Evolutionary conservation across 352 stramenopile genomes (phyloP), one percentile per base, ranked within the genome.

Genomic region (Globisporangium ultimum): DNA sequence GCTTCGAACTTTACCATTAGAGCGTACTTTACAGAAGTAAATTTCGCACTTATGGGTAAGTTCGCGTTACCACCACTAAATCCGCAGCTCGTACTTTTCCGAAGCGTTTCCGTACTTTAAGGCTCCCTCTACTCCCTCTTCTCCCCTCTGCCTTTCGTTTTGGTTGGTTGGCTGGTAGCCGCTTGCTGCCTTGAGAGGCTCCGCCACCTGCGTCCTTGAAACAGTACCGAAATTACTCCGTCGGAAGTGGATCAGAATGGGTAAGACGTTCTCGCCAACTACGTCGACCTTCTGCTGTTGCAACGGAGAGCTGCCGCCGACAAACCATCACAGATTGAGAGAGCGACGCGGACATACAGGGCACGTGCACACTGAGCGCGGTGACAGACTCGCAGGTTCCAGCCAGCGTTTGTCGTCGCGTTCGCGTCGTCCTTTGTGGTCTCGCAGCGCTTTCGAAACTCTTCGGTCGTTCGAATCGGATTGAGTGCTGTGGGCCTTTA

Each of bases 151-250:
- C 55, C 41, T 61, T 60, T 64, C 34, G 48, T 66, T 53, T 59
- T 56, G 22, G 21, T 49, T 76, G 70, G 55, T 64, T 74, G 76
- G 76, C 67, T 76, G 68, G 41, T 48, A 75, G 64, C 49, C 48
- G 66, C 64, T 78, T 53, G 59, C 67, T 71, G 61, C 15, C 14
- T 51, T 9, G 24, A 32, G 0, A 21, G 10, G 20, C 43, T n/a
- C 45, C 48, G 22, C 51, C 42, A 43, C 18, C 18, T 18, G 10
- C 8, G 3, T n/a, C 45, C 8, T 36, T 28, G 5, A 7, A 52
- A 47, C 76, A 91, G 74, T 88, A 80, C 80, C 72, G 80, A 89
- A 89, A 78, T 83, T 83, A 86, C 81, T 92, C 83, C 83, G 83
- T 88, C 74, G 79, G 63, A 66, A 71, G 63, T 69, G 55, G 48